A percentile compares a stretch with the other conserved stretches of the same genome.
Conservation (phyloP, 2,329 filamentous ascomycete genomes). For the Triangularia verruculosa region DNA sequence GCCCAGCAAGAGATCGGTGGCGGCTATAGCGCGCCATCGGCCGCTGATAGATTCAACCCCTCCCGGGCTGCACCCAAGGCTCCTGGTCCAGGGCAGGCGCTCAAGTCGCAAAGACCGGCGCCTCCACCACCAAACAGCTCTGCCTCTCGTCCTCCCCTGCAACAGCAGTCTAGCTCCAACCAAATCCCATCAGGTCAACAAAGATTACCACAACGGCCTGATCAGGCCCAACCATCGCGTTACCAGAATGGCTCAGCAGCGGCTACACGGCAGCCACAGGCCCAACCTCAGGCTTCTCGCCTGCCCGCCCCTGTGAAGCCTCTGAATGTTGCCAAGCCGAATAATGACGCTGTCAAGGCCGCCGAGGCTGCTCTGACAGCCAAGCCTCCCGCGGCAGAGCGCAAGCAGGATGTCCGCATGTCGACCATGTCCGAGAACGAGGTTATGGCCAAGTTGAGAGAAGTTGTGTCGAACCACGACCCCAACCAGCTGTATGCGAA, state of each 20-base stretch:
- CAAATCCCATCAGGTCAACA: slow-evolving; percentile 44
- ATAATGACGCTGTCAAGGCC: slow-evolving; percentile 73
- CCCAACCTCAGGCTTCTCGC: slow-evolving; percentile 42
- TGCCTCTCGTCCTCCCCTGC: slow-evolving; percentile 45
- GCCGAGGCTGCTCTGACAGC: slow-evolving; percentile 86
- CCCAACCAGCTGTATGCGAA: slow-evolving; percentile 96
- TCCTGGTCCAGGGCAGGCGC: slow-evolving; percentile 48
- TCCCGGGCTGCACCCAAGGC: slow-evolving; percentile 72
- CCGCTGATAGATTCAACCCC: slow-evolving; percentile 73
- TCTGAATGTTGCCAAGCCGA: slow-evolving; percentile 71
- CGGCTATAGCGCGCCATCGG: slow-evolving; percentile 55
- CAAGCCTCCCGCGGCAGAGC: slow-evolving; percentile 68
- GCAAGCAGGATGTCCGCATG: slow-evolving; percentile 93
- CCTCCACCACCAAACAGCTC: slow-evolving; percentile 60
- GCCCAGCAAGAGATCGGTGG: slow-evolving; percentile 84
- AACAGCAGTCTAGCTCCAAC: slow-evolving; percentile 49
- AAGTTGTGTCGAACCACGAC: slow-evolving; percentile 93
- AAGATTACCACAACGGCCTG: slow-evolving; percentile 45
- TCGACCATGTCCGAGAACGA: slow-evolving; percentile 96
- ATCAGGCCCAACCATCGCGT: slow-evolving; percentile 55
- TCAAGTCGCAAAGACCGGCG: slow-evolving; percentile 75
- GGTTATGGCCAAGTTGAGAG: slow-evolving; percentile 92
- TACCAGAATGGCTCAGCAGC: slow-evolving; percentile 54
- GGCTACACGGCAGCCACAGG: slow-evolving; percentile 47
- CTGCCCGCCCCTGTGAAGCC: slow-evolving; percentile 69